Conservation (phyloP, 495 filamentous ascomycete species). For the Bacidia gigantensis region DNA sequence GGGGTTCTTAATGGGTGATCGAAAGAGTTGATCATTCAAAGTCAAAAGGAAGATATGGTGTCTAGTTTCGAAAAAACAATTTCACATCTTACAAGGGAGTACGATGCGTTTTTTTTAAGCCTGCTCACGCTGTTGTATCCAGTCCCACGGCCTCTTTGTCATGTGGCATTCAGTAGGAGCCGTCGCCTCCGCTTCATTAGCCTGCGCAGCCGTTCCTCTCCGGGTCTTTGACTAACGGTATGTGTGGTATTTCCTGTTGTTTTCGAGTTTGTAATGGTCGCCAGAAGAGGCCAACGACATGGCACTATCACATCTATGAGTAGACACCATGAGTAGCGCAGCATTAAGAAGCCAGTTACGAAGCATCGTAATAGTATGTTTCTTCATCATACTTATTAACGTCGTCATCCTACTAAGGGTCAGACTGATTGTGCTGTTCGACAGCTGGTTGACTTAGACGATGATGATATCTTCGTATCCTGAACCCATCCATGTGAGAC, state of each 20-base stretch:
- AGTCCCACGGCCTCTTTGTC: conserved; percentile 25
- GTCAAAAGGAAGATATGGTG: conserved; percentile 36
- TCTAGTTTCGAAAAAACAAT: no score
- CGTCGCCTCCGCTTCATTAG: conserved; percentile 17
- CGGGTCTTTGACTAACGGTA: conserved; percentile 22
- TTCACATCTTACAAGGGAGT: neutral
- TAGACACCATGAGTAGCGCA: no score
- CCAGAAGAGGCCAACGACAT: conserved; percentile 16
- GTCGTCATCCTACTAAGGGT: conserved; percentile 11
- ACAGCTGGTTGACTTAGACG: conserved; percentile 2
- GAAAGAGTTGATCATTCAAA: conserved; percentile 21
- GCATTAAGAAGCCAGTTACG: no score
- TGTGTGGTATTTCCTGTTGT: conserved; percentile 27
- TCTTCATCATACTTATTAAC: conserved; percentile 9
- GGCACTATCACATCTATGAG: conserved; percentile 8
- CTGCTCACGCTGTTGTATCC: conserved; percentile 21
- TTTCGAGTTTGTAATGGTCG: conserved; percentile 23
- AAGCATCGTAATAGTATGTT: conserved; percentile 9
- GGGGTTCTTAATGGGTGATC: conserved; percentile 15
- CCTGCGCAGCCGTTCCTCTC: neutral
- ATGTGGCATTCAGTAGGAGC: conserved; percentile 25
- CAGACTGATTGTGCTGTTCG: neutral
- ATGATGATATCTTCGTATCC: conserved; percentile 13
- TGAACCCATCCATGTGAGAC: conserved; percentile 17
- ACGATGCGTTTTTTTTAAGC: no score